Evolutionary conservation across 257 asterid genomes (phyloP).

Genomic region (Cynanchum wilfordii): DNA sequence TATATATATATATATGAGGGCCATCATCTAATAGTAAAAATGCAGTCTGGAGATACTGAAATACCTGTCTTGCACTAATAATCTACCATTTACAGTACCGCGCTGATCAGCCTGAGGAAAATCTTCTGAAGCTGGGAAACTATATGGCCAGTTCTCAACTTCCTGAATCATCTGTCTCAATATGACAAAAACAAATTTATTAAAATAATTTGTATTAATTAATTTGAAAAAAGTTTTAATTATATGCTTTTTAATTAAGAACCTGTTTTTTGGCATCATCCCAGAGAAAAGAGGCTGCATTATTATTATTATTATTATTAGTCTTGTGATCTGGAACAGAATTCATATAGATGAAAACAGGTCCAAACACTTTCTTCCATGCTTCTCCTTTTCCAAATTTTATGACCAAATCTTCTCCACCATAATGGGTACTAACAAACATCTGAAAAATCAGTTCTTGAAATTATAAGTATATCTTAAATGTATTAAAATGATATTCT

Average conservation of each 20-base stretch:
- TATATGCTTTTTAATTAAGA: background rate
- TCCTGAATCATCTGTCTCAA: conserved; percentile 36
- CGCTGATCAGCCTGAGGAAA: conserved; percentile 54
- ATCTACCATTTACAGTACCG: conserved; percentile 58
- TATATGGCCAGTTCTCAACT: conserved; percentile 67
- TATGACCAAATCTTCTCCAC: conserved; percentile 42
- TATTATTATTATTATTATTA: background rate
- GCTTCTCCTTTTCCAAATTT: conserved; percentile 35
- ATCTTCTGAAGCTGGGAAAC: conserved; percentile 73
- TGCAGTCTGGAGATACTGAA: background rate
- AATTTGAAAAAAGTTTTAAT: too few relatives aligned
- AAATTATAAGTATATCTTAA: too few relatives aligned
- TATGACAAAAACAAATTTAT: background rate
- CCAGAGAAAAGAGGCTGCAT: conserved; percentile 33
- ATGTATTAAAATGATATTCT: too few relatives aligned
- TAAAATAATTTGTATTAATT: too few relatives aligned
- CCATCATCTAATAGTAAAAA: too few relatives aligned
- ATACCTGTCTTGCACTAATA: conserved; percentile 73
- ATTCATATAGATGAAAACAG: conserved; percentile 48
- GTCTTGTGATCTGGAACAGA: conserved; percentile 15
- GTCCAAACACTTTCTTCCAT: conserved; percentile 62
- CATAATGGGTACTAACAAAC: conserved; percentile 56
- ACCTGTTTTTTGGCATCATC: conserved; percentile 45
- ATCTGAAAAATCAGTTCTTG: conserved; percentile 8
- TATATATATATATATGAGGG: too few relatives aligned